Conservation (phyloP, 2,329 filamentous ascomycete genomes). For the Verticillium isaacii region DNA sequence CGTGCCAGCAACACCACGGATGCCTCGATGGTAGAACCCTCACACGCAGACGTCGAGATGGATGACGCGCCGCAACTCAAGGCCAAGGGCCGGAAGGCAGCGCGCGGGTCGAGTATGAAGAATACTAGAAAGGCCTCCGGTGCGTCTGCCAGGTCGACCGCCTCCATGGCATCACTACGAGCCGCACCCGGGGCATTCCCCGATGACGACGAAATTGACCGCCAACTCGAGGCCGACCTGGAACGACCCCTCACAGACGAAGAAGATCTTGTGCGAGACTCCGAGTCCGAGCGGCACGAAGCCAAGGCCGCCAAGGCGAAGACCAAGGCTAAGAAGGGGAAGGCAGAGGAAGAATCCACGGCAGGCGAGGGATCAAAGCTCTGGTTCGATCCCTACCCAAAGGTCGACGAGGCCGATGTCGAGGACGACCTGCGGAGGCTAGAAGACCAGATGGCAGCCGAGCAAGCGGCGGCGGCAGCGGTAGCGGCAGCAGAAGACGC, state of each 20-base stretch:
- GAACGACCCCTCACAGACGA: constrained; percentile 51
- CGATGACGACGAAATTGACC: constrained; percentile 62
- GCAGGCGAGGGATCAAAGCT: constrained; percentile 12
- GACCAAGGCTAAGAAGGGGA: constrained; percentile 22
- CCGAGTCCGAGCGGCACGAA: constrained; percentile 37
- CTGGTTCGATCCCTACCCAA: constrained; percentile 42
- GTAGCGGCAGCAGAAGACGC: constrained; percentile 8
- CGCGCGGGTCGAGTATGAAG: constrained; percentile 36
- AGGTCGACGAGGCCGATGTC: constrained; percentile 41
- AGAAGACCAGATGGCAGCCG: constrained; percentile 39
- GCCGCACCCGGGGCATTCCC: constrained; percentile 37
- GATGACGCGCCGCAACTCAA: constrained; percentile 26
- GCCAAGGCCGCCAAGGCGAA: constrained; percentile 22
- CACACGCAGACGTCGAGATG: constrained; percentile 34
- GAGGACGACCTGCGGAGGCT: constrained; percentile 47
- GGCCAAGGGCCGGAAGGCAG: constrained; percentile 36
- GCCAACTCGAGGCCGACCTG: constrained; percentile 60
- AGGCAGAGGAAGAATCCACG: constrained; percentile 15
- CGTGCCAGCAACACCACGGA: constrained; percentile 41
- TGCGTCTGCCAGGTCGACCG: constrained; percentile 39
- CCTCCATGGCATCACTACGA: constrained; percentile 30
- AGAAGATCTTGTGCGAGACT: constrained; percentile 42
- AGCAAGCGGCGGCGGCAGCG: neutral
- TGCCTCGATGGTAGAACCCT: constrained; percentile 29
- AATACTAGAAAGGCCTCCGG: constrained; percentile 18